Base-by-base conservation (phyloP, 257 asterid species). In the Salvia rosmarinus region DNA sequence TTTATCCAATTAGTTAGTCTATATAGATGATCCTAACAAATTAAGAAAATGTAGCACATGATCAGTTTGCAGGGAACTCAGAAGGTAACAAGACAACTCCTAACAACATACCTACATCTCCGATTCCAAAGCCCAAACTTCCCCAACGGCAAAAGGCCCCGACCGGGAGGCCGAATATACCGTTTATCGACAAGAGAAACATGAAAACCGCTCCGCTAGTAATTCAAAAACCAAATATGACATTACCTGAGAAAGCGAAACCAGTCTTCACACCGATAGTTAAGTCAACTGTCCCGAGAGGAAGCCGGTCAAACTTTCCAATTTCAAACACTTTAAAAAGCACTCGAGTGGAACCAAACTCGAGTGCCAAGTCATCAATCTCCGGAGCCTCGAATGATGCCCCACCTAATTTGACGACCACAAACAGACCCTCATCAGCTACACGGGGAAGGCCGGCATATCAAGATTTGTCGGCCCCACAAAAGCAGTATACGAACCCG, bases 21-120 rank as follows among this genome's bases (percentile, higher is more conserved):
- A n/a, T n/a, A n/a, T n/a, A n/a, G n/a, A n/a, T n/a, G n/a, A n/a
- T n/a, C n/a, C n/a, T n/a, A n/a, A n/a, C n/a, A n/a, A n/a, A n/a
- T n/a, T n/a, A n/a, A 35, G 19, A 25, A 20, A 20, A 28, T 56
- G 9, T 12, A 43, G 17, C 35, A 39, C 64, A 61, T 63, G 49
- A 49, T 25, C 81, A 90, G 97, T 89, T 89, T 82, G 68, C 91
- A 82, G 93, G 82, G 17, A 83, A 67, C 23, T 19, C 75, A 60
- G 81, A 64, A 17, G 78, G 37, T 0, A 63, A 74, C 67, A 85
- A 80, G 34, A 50, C 77, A 44, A 65, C 46, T 61, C 30, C 59
- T 46, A 54, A 44, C 74, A 79, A 42, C 58, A 71, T 6, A 13
- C 42, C 86, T 17, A 50, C 70, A 64, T 52, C 84, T 42, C 81